These are phyloP conservation scores for Ustilago hordei DNA, from an alignment of 1,284 basidiomycete species.

Conservation along the genomic window DNA sequence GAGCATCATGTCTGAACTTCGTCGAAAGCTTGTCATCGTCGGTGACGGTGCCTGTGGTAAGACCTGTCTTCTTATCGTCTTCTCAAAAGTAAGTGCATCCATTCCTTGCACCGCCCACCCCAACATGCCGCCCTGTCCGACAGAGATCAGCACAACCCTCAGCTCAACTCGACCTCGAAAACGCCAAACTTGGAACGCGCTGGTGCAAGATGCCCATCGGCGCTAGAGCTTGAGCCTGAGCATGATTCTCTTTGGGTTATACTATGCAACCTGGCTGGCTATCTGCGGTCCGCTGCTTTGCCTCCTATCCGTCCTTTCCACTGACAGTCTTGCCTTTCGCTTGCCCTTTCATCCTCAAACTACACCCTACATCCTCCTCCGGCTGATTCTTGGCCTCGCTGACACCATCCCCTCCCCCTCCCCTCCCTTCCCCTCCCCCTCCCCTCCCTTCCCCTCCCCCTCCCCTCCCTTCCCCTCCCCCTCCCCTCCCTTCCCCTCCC, in stretches of 20 bases:
- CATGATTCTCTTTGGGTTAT: background rate
- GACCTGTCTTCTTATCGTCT: conserved; percentile 86
- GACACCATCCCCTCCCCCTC: too few species aligned
- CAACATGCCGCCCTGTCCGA: background rate
- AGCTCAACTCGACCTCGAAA: background rate
- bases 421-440: too few species aligned
- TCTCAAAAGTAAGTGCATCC: conserved; percentile 75
- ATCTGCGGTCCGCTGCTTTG: background rate
- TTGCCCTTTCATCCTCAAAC: background rate
- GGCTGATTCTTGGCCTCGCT: background rate
- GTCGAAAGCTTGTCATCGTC: conserved; percentile 68
- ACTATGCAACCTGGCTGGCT: background rate
- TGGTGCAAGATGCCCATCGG: background rate
- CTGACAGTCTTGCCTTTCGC: background rate
- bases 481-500: too few species aligned
- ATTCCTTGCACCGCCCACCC: background rate
- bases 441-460: too few species aligned
- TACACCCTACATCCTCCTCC: background rate
- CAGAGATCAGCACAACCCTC: background rate
- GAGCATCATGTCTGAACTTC: conserved; percentile 61
- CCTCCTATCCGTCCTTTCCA: background rate
- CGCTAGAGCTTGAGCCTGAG: background rate
- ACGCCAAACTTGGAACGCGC: background rate
- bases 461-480: too few species aligned
- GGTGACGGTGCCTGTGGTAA: conserved; percentile 77